Conservation (phyloP, 129 eudicot genomes). For the Saposhnikovia divaricata region DNA sequence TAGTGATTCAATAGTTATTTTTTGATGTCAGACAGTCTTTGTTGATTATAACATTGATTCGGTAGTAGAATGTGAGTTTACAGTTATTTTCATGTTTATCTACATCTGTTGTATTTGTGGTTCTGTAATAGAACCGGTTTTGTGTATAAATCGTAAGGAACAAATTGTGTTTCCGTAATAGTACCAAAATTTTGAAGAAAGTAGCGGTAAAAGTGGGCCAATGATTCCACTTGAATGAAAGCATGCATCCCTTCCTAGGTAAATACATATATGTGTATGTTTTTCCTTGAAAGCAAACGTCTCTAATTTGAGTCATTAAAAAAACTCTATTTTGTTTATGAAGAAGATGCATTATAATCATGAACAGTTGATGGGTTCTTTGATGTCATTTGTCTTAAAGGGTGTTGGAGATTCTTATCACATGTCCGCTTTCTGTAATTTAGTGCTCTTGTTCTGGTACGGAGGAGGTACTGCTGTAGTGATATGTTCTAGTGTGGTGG, state of each 20-base stretch:
- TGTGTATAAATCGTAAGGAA: no score
- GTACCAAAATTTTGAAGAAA: no score
- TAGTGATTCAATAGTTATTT: no score
- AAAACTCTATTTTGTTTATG: neutral
- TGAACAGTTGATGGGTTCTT: neutral
- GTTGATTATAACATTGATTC: no score
- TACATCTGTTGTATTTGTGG: no score
- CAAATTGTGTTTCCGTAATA: no score
- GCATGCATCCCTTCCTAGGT: constrained; percentile 83
- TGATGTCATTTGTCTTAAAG: neutral
- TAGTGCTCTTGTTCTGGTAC: neutral
- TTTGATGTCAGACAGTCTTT: no score
- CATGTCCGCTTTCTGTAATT: neutral
- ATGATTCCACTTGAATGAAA: constrained; percentile 63
- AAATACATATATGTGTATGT: neutral
- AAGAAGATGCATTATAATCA: neutral
- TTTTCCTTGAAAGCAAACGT: neutral
- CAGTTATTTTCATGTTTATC: no score
- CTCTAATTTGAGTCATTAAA: neutral
- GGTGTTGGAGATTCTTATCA: neutral
- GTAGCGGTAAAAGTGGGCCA: constrained; percentile 48
- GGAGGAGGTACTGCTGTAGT: neutral
- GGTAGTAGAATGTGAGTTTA: no score
- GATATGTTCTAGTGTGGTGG: neutral
- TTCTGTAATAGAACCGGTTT: no score